Evolutionary conservation across 495 filamentous ascomycete genomes (phyloP), one percentile per base, ranked within the genome.

Genomic region (Hypomontagnella monticulosa): DNA sequence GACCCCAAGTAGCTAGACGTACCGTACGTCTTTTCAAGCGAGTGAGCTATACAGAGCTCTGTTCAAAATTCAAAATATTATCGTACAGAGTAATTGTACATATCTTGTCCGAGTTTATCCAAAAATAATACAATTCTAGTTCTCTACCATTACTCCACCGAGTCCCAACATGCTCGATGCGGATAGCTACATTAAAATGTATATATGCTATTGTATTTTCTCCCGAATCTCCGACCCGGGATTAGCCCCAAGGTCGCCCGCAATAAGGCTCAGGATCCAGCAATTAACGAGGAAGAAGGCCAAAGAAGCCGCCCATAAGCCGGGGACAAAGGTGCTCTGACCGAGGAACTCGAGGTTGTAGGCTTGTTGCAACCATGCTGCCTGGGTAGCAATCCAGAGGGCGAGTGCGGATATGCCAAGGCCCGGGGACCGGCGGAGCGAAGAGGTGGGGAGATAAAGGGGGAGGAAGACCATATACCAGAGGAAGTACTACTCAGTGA

Each of bases 391-490:
- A 5, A 96, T 77, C 95, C 95, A 99, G 8, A 93, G 72, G 0
- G 71, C 68, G 10, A 89, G 74, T 0, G 89, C 90, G 0, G 76
- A 64, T 0, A 93, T 56, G 0, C 95, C 95, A 4, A 89, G 70
- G 2, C 59, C 42, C 1, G 84, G 86, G 5, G 76, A 78, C 1
- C 65, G 72, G 1, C 96, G 77, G 10, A 98, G 81, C 1, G 88
- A 89, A 0, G 93, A 96, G 4, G 75, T 77, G 0, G 95, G 92
- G 0, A 99, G 87, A 73, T 98, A 96, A 41, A 97, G 88, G 0
- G 95, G 94, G 12, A 98, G 84, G 59, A 99, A 88, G 57, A 97
- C 85, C 65, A 96, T 87, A 75, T 99, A 97, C 95, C 95, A 99
- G 57, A 99, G 85, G 73, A 98, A 98, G 72, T 99, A 99, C 93